Base-by-base conservation (phyloP, 768 basidiomycete genomes). In the Lentinula guzmanii region DNA sequence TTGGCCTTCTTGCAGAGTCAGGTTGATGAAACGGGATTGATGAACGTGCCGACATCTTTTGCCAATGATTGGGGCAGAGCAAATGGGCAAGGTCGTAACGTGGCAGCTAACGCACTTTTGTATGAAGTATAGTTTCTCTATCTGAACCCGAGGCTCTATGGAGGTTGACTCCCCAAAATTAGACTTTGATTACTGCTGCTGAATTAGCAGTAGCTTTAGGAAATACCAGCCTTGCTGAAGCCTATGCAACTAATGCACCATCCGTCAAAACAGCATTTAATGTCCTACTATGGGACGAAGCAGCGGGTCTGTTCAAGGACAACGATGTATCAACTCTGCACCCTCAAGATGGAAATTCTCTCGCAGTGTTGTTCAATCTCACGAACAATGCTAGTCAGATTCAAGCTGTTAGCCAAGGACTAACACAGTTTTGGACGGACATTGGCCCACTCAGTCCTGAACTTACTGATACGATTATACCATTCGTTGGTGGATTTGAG, bases 401-500 rank as follows among this genome's bases (percentile, higher is more conserved):
- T n/a, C 57, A 67, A 31, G 72, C 74, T 1, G 71, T 82, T 18
- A 82, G 80, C 62, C 34, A 71, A 39, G 80, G 79, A 3, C 70
- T 82, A 42, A 77, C 74, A 13, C 68, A 67, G 41, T 80, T 81
- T 62, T 82, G 81, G 81, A 79, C 78, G 37, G 74, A 75, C 6
- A 73, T 81, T 24, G 81, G 81, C 1, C 74, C 80, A 0, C 64
- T 82, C 9, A 77, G 74, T 33, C 80, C 81, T 2, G 81, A 82
- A 68, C 69, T 82, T 13, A 78, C 79, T 15, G 79, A 81, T 62
- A 82, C 78, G 0, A 80, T 82, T 28, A 79, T 78, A 35, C 81
- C 81, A 7, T 82, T 82, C 66, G 75, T 82, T n/a, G 75, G 80
- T 15, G 79, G 79, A 4, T 76, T 81, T 45, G 81, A 82, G 74